Base-by-base conservation (phyloP, 352 stramenopile species). In the Globisporangium takayamanum region DNA sequence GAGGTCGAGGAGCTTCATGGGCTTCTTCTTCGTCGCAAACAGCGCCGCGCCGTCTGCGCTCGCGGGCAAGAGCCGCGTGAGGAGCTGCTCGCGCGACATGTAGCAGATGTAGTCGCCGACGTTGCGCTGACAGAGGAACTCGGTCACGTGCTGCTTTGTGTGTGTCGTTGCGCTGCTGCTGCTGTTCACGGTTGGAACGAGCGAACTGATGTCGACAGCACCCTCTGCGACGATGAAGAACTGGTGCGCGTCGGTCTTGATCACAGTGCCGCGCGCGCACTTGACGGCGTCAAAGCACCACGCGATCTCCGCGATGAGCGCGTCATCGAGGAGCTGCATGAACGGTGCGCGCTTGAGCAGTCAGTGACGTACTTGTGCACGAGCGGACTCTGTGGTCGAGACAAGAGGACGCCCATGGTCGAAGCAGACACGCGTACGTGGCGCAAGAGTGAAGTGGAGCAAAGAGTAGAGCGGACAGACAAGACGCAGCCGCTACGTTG, bases 261-360 rank as follows among this genome's bases (percentile, higher is more conserved):
- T 83, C 20, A 58, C 20, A 0, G 74, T 70, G 3, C 74, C 77
- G 39, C 71, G 72, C 6, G 70, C 4, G 54, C 81, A 87, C 52
- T 64, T 73, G 15, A 77, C 55, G 22, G 74, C 61, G 5, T 76
- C 65, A 58, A 89, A 89, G 72, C 77, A 89, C n/a, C 60, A 51
- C 5, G 76, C 74, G 26, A 89, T 63, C 42, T 88, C 77, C 15
- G 72, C 57, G 25, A 84, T 55, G 50, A 74, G 65, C 33, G 70
- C 71, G 2, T 72, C 68, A 64, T 87, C 73, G 67, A 89, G 74
- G 59, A 88, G 77, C 57, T 81, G 74, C 66, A 86, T 83, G 60
- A 87, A 88, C 26, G 77, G 76, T 41, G 76, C 62, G 53, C 78
- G 80, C 55, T 78, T 73, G 20, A 88, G 68, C 50, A 70, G 30